Evolutionary conservation across 345 rosid species (phyloP).

Genomic region (Pseudoturritis turrita): DNA sequence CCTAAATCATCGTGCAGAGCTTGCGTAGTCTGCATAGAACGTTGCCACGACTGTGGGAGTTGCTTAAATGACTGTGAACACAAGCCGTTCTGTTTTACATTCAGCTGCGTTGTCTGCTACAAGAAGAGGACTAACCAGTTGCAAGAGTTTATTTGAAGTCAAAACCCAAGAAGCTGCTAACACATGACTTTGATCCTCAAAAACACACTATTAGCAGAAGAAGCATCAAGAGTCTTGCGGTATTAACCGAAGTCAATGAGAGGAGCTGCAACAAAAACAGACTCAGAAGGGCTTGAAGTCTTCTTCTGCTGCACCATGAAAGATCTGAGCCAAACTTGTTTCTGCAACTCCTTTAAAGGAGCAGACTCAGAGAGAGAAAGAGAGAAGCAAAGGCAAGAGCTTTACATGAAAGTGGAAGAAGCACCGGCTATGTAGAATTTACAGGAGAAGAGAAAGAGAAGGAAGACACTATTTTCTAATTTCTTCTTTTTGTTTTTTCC

Average conservation of each 20-base stretch:
- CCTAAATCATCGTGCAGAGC: conserved; percentile 26
- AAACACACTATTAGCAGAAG: background rate
- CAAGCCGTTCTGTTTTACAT: conserved; percentile 24
- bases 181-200: background rate
- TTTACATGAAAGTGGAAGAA: background rate
- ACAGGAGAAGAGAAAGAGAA: background rate
- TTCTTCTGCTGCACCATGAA: background rate
- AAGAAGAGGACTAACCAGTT: conserved; percentile 12
- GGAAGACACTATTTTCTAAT: background rate
- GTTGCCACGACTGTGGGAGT: conserved; percentile 31
- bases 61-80: conserved; percentile 24
- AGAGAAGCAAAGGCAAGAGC: background rate
- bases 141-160: conserved; percentile 1
- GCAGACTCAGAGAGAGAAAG: background rate
- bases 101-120: conserved; percentile 18
- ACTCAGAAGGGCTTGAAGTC: background rate
- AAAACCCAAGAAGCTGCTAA: background rate
- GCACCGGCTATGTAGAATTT: background rate
- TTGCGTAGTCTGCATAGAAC: conserved; percentile 32
- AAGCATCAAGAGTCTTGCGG: background rate
- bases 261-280: background rate
- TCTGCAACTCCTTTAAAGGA: background rate
- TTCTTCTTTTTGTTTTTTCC: background rate
- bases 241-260: background rate
- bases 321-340: background rate